phyloP scores from a whole-genome alignment of 1,284 basidiomycete species.

The Ganoderma resinaceum region DNA sequence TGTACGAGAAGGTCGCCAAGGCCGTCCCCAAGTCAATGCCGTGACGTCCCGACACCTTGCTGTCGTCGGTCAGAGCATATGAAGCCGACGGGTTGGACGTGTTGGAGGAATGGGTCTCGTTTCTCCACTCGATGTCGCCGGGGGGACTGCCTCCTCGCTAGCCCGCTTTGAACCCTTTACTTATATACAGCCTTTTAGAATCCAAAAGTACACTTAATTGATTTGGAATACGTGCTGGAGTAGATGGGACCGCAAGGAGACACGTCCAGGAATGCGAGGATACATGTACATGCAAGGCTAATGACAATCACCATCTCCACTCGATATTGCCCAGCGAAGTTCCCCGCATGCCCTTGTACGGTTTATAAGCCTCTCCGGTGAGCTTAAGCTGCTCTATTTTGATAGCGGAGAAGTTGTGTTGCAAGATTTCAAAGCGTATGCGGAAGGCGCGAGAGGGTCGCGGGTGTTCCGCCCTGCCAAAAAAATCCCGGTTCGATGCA shows the following conservation, averaged over 20 bases:
- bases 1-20: slow-evolving; percentile 31
- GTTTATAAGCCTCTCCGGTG: slow-evolving; percentile 83
- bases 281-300: slow-evolving; percentile 12
- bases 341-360: slow-evolving; percentile 72
- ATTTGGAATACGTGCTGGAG: neutral
- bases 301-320: slow-evolving; percentile 67
- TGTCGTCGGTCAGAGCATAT: neutral
- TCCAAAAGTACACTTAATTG: slow-evolving; percentile 30
- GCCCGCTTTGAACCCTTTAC: slow-evolving; percentile 19
- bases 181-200: slow-evolving; percentile 29
- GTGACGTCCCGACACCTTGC: neutral
- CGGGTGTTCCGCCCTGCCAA: slow-evolving; percentile 46
- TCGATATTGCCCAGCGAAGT: slow-evolving; percentile 68
- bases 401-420: slow-evolving; percentile 80
- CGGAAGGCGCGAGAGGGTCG: slow-evolving; percentile 75
- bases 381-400: slow-evolving; percentile 88
- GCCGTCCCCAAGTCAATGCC: neutral
- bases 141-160: neutral
- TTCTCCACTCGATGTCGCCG: slow-evolving; percentile 6
- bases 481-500: neutral
- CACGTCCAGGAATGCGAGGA: neutral
- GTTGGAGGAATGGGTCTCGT: neutral
- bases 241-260: neutral
- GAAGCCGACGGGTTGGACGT: neutral
- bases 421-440: slow-evolving; percentile 74